Percentiles rank a stretch among this genome's conserved stretches.
These are phyloP conservation scores for Castanea mollissima DNA, from an alignment of 306 rosid genomes.

Conservation along the genomic window DNA sequence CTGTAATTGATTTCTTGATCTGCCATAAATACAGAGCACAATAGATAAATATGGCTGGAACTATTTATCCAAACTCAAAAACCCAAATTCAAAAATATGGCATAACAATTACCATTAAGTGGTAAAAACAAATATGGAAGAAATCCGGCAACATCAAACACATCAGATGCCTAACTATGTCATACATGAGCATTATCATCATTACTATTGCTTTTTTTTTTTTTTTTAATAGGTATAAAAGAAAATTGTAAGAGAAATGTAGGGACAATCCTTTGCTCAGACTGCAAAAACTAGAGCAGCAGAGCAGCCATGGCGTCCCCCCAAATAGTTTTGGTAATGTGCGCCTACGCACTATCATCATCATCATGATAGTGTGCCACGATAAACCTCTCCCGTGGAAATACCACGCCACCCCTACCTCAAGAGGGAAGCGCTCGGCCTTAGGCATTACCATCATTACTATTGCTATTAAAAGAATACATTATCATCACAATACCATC, in stretches of 20 bases:
- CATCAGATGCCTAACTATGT: background rate
- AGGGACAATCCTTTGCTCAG: too few relatives aligned
- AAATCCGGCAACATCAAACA: background rate
- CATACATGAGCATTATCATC: background rate
- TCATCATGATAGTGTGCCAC: too few relatives aligned
- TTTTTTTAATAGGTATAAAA: too few relatives aligned
- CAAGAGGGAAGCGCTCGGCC: too few relatives aligned
- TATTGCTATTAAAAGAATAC: background rate
- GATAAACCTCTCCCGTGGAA: too few relatives aligned
- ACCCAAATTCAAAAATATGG: background rate
- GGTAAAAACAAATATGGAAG: background rate
- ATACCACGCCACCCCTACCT: too few relatives aligned
- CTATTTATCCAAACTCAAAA: background rate
- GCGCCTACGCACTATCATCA: too few relatives aligned
- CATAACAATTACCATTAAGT: too few relatives aligned
- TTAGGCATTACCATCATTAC: background rate
- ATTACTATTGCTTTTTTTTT: background rate
- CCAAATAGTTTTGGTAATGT: too few relatives aligned
- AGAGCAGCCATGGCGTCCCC: too few relatives aligned
- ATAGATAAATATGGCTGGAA: background rate
- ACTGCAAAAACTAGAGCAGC: too few relatives aligned
- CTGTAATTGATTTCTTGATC: conserved; percentile 93
- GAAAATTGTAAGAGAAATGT: too few relatives aligned
- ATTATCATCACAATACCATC: background rate
- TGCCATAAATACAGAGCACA: conserved; percentile 34